A percentile compares a stretch with the other conserved stretches of the same genome.
Conservation (phyloP, 495 filamentous ascomycete species). For the Lophiotrema nucula region DNA sequence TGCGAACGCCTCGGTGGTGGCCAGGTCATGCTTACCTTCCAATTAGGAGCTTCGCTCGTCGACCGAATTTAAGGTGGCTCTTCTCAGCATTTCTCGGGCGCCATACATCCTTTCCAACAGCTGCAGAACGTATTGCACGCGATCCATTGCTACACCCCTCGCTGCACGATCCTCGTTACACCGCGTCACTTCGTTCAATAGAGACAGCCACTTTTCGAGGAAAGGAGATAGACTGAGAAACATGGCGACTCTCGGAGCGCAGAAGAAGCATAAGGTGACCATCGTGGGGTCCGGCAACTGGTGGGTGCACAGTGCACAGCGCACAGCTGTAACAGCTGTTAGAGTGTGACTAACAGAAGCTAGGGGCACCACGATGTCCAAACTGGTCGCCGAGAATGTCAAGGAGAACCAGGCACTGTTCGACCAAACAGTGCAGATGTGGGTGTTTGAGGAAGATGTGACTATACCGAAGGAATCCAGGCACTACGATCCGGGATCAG, state of each 20-base stretch:
- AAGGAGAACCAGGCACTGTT: constrained; percentile 73
- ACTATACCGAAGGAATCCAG: constrained; percentile 59
- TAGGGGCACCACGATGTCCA: constrained; percentile 94
- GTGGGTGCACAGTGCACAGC: constrained; percentile 48
- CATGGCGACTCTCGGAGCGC: constrained; percentile 41
- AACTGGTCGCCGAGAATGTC: constrained; percentile 93
- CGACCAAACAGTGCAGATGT: constrained; percentile 91
- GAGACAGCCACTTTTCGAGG: background rate
- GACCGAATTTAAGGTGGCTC: constrained; percentile 22
- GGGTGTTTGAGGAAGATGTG: constrained; percentile 89
- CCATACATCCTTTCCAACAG: background rate
- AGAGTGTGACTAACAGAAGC: background rate
- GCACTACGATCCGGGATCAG: constrained; percentile 50
- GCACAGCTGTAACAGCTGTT: too few species aligned
- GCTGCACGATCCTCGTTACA: background rate
- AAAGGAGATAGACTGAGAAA: constrained; percentile 7
- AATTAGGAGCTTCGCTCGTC: background rate
- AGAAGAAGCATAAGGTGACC: constrained; percentile 86
- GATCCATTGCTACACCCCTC: background rate
- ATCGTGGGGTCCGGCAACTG: constrained; percentile 97
- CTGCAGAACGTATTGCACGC: background rate
- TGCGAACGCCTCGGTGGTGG: constrained; percentile 19
- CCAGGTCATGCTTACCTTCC: constrained; percentile 3
- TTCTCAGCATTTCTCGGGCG: background rate
- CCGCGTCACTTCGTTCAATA: background rate